Base-by-base conservation (phyloP, 257 asterid genomes). In the Anisodus tanguticus region DNA sequence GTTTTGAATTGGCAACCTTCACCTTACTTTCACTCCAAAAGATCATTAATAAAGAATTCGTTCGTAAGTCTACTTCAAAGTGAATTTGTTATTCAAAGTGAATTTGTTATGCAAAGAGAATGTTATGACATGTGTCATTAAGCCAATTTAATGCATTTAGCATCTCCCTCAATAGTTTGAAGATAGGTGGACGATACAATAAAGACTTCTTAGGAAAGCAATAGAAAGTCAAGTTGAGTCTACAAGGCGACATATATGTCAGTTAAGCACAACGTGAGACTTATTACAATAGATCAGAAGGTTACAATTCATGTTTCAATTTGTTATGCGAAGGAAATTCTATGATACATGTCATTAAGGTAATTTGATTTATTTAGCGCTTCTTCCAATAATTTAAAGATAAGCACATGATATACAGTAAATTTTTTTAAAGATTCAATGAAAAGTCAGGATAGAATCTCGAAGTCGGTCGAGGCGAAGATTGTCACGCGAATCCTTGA, bases 1-100 rank as follows among this genome's bases (percentile, higher is more conserved):
- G 49, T 77, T 77, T 77, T 77, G 82, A 53, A 77, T 77, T 77
- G 45, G 16, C 66, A 26, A 77, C 82, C 81, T 53, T 77, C 12
- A 77, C 37, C 45, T 49, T 51, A 13, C 26, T 22, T 6, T 57
- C 80, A 74, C 60, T 82, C 55, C 51, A 68, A 59, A n/a, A 39
- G 13, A 69, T 16, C 77, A 69, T 16, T 68, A 39, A 39, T 2
- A 2, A 69, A 39, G 13, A 69, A 15, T 67, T 68, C 13, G 31
- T 69, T 13, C 41, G 7, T 16, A 39, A 69, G 54, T 69, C 78
- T 16, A 16, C 31, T 41, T 69, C 78, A 41, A 69, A 69, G 47
- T 41, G 4, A 41, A 69, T 69, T 19, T 41, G 2, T 16, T 2
- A 3, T 5, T 35, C 11, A 66, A 3, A 41, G 41, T n/a, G n/a